Percentiles rank a stretch among this genome's conserved stretches.
Evolutionary conservation across 2,329 filamentous ascomycete genomes (phyloP).

Genomic region (Colletotrichum simmondsii): DNA sequence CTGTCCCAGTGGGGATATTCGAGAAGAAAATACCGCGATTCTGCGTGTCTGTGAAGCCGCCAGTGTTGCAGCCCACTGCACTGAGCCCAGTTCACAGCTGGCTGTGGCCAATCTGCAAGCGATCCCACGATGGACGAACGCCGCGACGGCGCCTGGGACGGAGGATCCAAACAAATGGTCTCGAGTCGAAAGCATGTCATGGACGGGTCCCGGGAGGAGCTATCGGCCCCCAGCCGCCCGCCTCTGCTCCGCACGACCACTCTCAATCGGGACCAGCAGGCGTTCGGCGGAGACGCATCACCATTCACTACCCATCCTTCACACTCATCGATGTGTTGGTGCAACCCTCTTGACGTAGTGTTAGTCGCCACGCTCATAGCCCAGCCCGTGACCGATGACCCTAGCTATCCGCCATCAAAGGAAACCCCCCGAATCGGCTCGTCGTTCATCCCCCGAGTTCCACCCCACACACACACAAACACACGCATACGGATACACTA

Average conservation of each 20-base stretch:
- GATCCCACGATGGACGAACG: conserved; percentile 1
- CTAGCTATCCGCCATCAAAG: background rate
- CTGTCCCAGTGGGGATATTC: conserved; percentile 18
- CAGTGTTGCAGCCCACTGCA: conserved; percentile 20
- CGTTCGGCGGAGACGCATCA: conserved; percentile 17
- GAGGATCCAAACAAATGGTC: background rate
- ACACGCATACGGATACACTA: background rate
- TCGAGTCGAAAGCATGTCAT: background rate
- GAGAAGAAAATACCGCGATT: conserved; percentile 26
- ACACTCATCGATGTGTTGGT: conserved; percentile 14
- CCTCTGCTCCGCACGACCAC: conserved; percentile 12
- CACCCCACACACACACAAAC: background rate
- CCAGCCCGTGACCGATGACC: conserved; percentile 11
- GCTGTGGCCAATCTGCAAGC: background rate
- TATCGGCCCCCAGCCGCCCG: conserved; percentile 1
- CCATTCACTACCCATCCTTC: conserved; percentile 12
- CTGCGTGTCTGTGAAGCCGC: background rate
- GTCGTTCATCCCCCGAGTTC: conserved; percentile 1
- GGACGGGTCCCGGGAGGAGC: background rate
- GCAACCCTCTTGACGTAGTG: conserved; percentile 30
- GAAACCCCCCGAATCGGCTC: background rate
- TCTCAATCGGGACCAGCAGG: conserved; percentile 8
- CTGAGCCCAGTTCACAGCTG: background rate
- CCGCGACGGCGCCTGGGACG: conserved; percentile 9
- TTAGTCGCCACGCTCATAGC: conserved; percentile 20